Evolutionary conservation across 208 protist genomes (phyloP).

Genomic region (Trypanosoma mega): DNA sequence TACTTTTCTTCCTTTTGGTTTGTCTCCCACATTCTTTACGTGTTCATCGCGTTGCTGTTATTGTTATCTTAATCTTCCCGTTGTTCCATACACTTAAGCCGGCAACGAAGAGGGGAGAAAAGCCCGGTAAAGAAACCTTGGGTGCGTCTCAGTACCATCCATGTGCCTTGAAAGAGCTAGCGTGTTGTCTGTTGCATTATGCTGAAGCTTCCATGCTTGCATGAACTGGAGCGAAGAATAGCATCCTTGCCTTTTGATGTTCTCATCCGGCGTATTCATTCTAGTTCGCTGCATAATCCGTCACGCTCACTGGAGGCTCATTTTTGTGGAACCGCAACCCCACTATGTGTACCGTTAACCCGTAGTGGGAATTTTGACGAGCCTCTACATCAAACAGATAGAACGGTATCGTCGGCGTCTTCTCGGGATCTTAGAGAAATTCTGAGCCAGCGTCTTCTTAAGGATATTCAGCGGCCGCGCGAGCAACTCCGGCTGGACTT

Average conservation of each 20-base stretch:
- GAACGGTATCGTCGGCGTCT: neutral
- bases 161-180: neutral
- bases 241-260: conserved; percentile 51
- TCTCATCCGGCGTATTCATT: conserved; percentile 78
- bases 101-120: too few species aligned
- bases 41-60: too few species aligned
- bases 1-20: neutral
- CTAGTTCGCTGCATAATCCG: conserved; percentile 59
- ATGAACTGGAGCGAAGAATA: conserved; percentile 9
- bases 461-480: conserved; percentile 7
- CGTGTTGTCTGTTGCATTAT: conserved; percentile 5
- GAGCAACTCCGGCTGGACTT: conserved; percentile 26
- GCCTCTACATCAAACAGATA: neutral
- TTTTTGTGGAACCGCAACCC: conserved; percentile 29
- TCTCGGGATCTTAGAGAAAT: conserved; percentile 18
- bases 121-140: too few species aligned
- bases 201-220: neutral
- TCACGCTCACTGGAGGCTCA: conserved; percentile 67
- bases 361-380: too few species aligned
- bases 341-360: neutral
- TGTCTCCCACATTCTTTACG: too few species aligned
- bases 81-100: too few species aligned
- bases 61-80: too few species aligned
- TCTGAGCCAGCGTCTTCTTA: conserved; percentile 27
- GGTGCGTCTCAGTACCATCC: too few species aligned